phyloP scores from a whole-genome alignment of 495 filamentous ascomycete species.

The Arthonia radiata region DNA sequence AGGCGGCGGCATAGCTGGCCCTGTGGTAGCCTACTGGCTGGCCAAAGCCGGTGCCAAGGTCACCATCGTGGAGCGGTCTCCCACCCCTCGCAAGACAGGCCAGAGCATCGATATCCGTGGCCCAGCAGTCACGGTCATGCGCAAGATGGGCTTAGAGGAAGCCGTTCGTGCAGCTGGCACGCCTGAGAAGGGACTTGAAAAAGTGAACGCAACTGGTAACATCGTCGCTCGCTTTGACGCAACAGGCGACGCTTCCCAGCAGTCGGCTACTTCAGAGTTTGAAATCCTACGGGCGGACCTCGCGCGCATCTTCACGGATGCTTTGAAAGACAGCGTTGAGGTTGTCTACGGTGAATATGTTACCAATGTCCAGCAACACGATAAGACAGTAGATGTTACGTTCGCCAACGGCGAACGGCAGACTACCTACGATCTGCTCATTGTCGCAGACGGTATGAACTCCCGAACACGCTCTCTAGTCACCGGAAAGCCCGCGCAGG shows the following conservation, averaged over 20 bases:
- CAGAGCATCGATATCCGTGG: slow-evolving; percentile 10
- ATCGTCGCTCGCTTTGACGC: slow-evolving; percentile 4
- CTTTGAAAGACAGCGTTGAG: slow-evolving; percentile 3
- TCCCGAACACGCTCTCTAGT: slow-evolving; percentile 19
- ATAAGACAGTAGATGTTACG: slow-evolving; percentile 5
- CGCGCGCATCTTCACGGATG: slow-evolving; percentile 7
- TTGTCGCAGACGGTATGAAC: slow-evolving; percentile 23
- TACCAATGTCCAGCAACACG: slow-evolving; percentile 1
- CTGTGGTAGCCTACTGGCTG: slow-evolving; percentile 7
- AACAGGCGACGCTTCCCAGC: slow-evolving; percentile 2
- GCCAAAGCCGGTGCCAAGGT: slow-evolving; percentile 4
- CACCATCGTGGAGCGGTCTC: slow-evolving; percentile 9
- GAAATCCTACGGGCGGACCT: slow-evolving; percentile 10
- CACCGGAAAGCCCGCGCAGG: slow-evolving; percentile 7
- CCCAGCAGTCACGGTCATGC: slow-evolving; percentile 7
- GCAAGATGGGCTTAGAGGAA: slow-evolving; percentile 6
- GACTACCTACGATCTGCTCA: slow-evolving; percentile 20
- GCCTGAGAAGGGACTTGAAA: slow-evolving; percentile 6
- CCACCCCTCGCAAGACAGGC: slow-evolving; percentile 7
- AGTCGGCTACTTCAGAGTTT: slow-evolving; percentile 6
- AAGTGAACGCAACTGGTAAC: slow-evolving; percentile 5
- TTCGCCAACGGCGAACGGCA: slow-evolving; percentile 8
- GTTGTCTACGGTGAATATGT: slow-evolving; percentile 8
- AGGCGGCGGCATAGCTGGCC: slow-evolving; percentile 6
- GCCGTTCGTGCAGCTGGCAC: slow-evolving; percentile 6